phyloP scores from a whole-genome alignment of 139 green algal species.

The Bryopsis sp. region DNA sequence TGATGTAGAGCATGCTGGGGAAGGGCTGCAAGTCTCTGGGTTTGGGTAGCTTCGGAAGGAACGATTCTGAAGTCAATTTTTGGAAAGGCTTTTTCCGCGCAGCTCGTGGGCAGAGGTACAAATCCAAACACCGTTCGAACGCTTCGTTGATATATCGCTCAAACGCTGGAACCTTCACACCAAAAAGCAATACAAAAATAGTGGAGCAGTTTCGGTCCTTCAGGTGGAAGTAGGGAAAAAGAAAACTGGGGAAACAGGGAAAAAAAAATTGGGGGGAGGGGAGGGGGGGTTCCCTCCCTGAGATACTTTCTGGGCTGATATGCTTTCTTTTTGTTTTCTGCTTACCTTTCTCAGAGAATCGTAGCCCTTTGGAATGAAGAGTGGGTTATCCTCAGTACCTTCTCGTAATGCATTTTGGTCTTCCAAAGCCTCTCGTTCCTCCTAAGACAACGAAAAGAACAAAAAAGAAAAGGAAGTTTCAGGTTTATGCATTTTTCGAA shows the following conservation, averaged over 20 bases:
- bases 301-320: not conserved
- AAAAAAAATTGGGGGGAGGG: too few relatives aligned
- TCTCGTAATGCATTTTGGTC: not conserved
- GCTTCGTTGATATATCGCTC: constrained; percentile 82
- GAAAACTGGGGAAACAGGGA: too few relatives aligned
- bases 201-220: too few relatives aligned
- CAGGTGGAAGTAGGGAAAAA: too few relatives aligned
- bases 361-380: constrained; percentile 55
- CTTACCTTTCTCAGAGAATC: constrained; percentile 49
- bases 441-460: too few relatives aligned
- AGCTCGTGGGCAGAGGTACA: constrained; percentile 90
- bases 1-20: constrained; percentile 63
- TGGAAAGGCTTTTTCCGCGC: not conserved
- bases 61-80: not conserved
- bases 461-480: too few relatives aligned
- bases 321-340: not conserved
- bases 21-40: constrained; percentile 89
- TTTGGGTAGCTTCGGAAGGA: constrained; percentile 85
- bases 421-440: not conserved
- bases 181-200: too few relatives aligned
- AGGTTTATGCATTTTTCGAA: too few relatives aligned
- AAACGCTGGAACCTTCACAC: constrained; percentile 61
- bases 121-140: constrained; percentile 97
- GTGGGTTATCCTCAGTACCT: not conserved
- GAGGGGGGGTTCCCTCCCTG: too few relatives aligned